A percentile compares a stretch with the other conserved stretches of the same genome.
These are phyloP conservation scores for Cyamopsis tetragonoloba DNA, from an alignment of 306 rosid species.

Conservation along the genomic window DNA sequence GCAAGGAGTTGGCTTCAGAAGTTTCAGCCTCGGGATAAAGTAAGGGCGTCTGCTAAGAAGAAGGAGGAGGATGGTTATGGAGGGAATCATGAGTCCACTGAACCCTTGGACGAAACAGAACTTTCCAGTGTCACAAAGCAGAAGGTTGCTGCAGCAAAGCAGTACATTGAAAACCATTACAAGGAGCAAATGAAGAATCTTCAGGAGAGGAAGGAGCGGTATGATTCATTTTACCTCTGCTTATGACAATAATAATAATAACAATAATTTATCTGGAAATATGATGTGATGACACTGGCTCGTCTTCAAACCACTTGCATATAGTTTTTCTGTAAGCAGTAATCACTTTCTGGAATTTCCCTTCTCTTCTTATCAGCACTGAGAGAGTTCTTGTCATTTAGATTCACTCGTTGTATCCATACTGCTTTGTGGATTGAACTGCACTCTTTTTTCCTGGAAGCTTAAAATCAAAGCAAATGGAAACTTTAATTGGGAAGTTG, in stretches of 20 bases:
- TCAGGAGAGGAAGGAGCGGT: slow-evolving; percentile 96
- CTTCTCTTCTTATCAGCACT: neutral
- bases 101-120: slow-evolving; percentile 49
- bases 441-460: no score
- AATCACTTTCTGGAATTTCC: neutral
- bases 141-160: slow-evolving; percentile 92
- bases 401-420: no score
- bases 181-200: slow-evolving; percentile 96
- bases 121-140: slow-evolving; percentile 77
- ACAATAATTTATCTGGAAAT: neutral
- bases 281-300: neutral
- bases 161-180: slow-evolving; percentile 93
- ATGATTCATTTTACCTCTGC: slow-evolving; percentile 12
- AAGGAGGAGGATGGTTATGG: slow-evolving; percentile 53
- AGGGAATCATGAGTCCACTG: slow-evolving; percentile 35
- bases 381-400: no score
- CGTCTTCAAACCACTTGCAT: neutral
- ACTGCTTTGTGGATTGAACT: no score
- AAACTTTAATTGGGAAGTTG: no score
- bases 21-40: slow-evolving; percentile 82
- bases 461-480: no score
- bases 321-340: neutral
- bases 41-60: slow-evolving; percentile 51
- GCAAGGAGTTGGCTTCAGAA: slow-evolving; percentile 89
- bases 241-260: neutral